These are phyloP conservation scores for Suhomyces pyralidae DNA, from an alignment of 805 yeast genomes.

Conservation along the genomic window DNA sequence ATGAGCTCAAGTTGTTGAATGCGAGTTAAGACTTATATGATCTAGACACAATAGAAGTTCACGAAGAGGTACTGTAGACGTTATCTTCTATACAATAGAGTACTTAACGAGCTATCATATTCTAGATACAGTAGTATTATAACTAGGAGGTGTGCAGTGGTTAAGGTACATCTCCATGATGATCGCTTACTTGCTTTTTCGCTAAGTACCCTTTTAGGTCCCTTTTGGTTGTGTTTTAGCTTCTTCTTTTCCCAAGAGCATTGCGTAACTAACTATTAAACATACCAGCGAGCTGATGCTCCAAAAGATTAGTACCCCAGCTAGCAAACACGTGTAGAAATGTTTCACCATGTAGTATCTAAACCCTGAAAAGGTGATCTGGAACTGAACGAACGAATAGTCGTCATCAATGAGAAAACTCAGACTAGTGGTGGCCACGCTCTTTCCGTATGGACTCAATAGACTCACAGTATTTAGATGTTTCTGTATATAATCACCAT, in stretches of 20 bases:
- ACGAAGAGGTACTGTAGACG: too few species aligned
- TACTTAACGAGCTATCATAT: too few species aligned
- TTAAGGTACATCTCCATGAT: too few species aligned
- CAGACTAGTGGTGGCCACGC: not conserved
- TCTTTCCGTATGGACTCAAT: not conserved
- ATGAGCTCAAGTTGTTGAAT: constrained; percentile 28
- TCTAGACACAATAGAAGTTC: not conserved
- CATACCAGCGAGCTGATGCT: constrained; percentile 15
- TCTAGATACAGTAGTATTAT: too few species aligned
- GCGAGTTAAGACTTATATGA: constrained; percentile 17
- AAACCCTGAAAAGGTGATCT: constrained; percentile 19
- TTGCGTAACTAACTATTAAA: constrained; percentile 13
- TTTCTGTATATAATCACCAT: constrained; percentile 3
- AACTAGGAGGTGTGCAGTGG: too few species aligned
- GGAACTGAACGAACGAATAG: constrained; percentile 14
- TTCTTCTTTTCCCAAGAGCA: constrained; percentile 11
- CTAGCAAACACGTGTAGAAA: constrained; percentile 15
- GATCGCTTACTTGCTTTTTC: too few species aligned
- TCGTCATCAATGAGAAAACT: constrained; percentile 5
- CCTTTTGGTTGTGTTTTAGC: not conserved
- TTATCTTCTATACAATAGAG: too few species aligned
- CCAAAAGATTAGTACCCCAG: constrained; percentile 22
- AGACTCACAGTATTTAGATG: not conserved
- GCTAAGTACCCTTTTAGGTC: not conserved
- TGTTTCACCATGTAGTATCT: constrained; percentile 23